Conservation (phyloP, 257 asterid species). For the Lithospermum erythrorhizon region DNA sequence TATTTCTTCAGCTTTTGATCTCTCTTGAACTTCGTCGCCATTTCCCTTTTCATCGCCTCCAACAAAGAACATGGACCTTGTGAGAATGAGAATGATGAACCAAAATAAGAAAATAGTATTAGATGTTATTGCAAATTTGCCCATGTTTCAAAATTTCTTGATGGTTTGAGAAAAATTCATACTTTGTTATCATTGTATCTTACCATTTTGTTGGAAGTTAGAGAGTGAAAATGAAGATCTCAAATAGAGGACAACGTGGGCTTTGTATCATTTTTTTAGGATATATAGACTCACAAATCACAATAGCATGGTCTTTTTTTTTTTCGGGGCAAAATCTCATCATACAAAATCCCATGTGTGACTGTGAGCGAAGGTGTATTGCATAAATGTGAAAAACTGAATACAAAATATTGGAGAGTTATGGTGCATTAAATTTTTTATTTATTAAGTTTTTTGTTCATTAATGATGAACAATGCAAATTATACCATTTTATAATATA, state of each 20-base stretch:
- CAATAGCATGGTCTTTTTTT: too few species aligned
- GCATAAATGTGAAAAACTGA: too few species aligned
- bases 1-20: slow-evolving; percentile 4
- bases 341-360: too few species aligned
- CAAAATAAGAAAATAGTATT: not conserved
- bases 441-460: too few species aligned
- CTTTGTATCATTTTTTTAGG: slow-evolving; percentile 1
- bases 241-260: slow-evolving; percentile 2
- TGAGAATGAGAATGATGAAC: slow-evolving; percentile 1
- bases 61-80: not conserved
- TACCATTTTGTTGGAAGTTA: not conserved
- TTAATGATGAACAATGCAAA: too few species aligned
- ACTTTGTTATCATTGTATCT: too few species aligned
- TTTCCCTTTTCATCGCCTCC: not conserved
- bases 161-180: not conserved
- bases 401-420: too few species aligned
- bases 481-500: too few species aligned
- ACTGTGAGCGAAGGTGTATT: too few species aligned
- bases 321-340: too few species aligned
- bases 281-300: not conserved
- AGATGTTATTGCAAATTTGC: not conserved
- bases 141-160: slow-evolving; percentile 1
- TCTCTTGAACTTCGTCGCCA: not conserved
- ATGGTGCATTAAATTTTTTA: too few species aligned
- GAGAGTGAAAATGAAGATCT: not conserved